Conservation (phyloP, 179 eudicot species). For the Silene coronaria region DNA sequence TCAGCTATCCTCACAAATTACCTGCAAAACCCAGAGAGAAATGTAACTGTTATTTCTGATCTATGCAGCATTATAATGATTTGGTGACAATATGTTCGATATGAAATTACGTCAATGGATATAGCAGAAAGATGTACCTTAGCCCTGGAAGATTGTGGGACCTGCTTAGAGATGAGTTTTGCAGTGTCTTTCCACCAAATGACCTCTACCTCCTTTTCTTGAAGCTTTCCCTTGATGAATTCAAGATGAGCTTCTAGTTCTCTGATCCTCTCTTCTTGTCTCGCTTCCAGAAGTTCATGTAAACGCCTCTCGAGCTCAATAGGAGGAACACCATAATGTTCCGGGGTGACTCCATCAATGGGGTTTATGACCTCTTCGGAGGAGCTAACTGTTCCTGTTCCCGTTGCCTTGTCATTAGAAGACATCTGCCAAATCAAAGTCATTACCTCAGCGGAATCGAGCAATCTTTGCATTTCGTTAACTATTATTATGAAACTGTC, state of each 20-base stretch:
- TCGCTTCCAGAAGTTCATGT: slow-evolving; percentile 52
- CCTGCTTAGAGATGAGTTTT: slow-evolving; percentile 41
- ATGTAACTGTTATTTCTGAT: neutral
- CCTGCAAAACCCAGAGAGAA: slow-evolving; percentile 10
- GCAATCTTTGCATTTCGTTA: too few relatives aligned
- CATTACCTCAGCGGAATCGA: neutral
- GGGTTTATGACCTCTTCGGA: slow-evolving; percentile 29
- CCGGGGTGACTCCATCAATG: slow-evolving; percentile 19
- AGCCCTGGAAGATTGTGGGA: slow-evolving; percentile 35
- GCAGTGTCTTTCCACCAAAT: slow-evolving; percentile 68
- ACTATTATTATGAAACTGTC: neutral
- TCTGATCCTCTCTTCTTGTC: slow-evolving; percentile 56
- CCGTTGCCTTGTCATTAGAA: slow-evolving; percentile 19
- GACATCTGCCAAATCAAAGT: slow-evolving; percentile 29
- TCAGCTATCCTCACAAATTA: slow-evolving; percentile 8
- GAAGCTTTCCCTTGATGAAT: slow-evolving; percentile 35
- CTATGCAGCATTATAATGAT: neutral
- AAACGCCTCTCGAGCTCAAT: slow-evolving; percentile 58
- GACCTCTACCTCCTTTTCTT: slow-evolving; percentile 52
- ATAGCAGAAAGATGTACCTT: slow-evolving; percentile 18
- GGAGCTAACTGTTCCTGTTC: slow-evolving; percentile 27
- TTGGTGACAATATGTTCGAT: neutral
- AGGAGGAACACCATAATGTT: slow-evolving; percentile 50
- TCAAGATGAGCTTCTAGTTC: slow-evolving; percentile 61
- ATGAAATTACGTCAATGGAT: neutral